Evolutionary conservation across 2,329 filamentous ascomycete genomes (phyloP).

Genomic region (Neonectria magnoliae): DNA sequence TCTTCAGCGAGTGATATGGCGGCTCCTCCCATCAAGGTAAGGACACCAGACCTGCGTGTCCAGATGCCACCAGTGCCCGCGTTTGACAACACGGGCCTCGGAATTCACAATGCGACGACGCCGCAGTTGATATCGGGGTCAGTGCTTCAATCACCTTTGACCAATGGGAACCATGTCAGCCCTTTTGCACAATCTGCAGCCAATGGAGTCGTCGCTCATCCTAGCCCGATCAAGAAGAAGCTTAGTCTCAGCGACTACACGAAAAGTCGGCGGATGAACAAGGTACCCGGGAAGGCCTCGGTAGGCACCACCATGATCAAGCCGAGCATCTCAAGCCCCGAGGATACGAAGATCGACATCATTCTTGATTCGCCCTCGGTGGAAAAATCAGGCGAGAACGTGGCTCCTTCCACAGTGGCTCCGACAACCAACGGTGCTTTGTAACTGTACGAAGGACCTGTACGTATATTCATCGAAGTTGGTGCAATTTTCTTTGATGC

Average conservation of each 20-base stretch:
- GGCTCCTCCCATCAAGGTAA: slow-evolving; percentile 45
- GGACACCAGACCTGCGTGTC: slow-evolving; percentile 60
- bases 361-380: slow-evolving; percentile 44
- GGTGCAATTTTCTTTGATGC: slow-evolving; percentile 34
- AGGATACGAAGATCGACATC: slow-evolving; percentile 51
- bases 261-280: slow-evolving; percentile 66
- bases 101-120: slow-evolving; percentile 52
- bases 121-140: slow-evolving; percentile 59
- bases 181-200: slow-evolving; percentile 55
- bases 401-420: slow-evolving; percentile 32
- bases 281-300: slow-evolving; percentile 55
- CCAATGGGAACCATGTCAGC: slow-evolving; percentile 51
- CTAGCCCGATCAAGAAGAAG: slow-evolving; percentile 74
- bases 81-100: slow-evolving; percentile 55
- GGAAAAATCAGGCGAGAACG: slow-evolving; percentile 43
- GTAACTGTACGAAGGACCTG: slow-evolving; percentile 39
- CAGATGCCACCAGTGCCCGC: slow-evolving; percentile 66
- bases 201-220: slow-evolving; percentile 58
- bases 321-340: slow-evolving; percentile 48
- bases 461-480: slow-evolving; percentile 38
- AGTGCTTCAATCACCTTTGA: slow-evolving; percentile 62
- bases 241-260: slow-evolving; percentile 73
- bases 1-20: slow-evolving; percentile 31
- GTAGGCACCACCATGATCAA: slow-evolving; percentile 45
- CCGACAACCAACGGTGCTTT: slow-evolving; percentile 43